These are phyloP conservation scores for Huntiella decipiens DNA, from an alignment of 2,329 filamentous ascomycete genomes.

Conservation along the genomic window DNA sequence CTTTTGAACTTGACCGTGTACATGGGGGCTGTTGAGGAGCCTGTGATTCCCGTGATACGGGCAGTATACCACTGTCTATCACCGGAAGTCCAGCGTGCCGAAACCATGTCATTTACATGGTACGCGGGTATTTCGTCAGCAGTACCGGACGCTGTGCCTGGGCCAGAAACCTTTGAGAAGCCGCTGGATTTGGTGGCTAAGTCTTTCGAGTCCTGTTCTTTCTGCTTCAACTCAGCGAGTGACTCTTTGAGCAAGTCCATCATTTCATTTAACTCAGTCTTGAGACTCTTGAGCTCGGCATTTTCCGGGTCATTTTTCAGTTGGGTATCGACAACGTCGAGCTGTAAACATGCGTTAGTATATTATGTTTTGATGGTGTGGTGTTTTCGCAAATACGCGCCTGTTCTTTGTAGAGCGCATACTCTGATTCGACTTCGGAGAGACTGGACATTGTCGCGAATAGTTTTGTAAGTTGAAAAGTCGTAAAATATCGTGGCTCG, in stretches of 20 bases:
- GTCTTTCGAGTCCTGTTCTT: slow-evolving; percentile 23
- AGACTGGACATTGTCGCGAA: slow-evolving; percentile 8
- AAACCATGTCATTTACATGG: slow-evolving; percentile 72
- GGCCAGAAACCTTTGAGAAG: slow-evolving; percentile 1
- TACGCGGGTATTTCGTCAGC: slow-evolving; percentile 34
- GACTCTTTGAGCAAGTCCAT: slow-evolving; percentile 62
- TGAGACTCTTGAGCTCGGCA: slow-evolving; percentile 55
- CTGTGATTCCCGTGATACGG: slow-evolving; percentile 82
- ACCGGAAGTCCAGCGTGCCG: slow-evolving; percentile 79
- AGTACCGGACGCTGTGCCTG: slow-evolving; percentile 4
- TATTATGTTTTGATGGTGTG: slow-evolving; percentile 12
- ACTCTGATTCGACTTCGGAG: slow-evolving; percentile 29
- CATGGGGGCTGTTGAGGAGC: slow-evolving; percentile 73
- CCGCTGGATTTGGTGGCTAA: slow-evolving; percentile 29
- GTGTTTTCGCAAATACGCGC: slow-evolving; percentile 18
- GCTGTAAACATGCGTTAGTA: slow-evolving; percentile 25
- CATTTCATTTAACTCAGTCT: slow-evolving; percentile 63
- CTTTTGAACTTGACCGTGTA: slow-evolving; percentile 92
- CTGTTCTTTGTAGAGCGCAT: slow-evolving; percentile 37
- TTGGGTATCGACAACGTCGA: slow-evolving; percentile 58
- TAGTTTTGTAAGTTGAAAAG: no score
- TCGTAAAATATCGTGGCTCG: no score
- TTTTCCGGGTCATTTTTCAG: slow-evolving; percentile 68
- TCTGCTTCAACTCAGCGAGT: slow-evolving; percentile 56
- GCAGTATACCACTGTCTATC: slow-evolving; percentile 85